phyloP scores from a whole-genome alignment of 73 alveolate species.

The Symbiodinium pilosum region DNA sequence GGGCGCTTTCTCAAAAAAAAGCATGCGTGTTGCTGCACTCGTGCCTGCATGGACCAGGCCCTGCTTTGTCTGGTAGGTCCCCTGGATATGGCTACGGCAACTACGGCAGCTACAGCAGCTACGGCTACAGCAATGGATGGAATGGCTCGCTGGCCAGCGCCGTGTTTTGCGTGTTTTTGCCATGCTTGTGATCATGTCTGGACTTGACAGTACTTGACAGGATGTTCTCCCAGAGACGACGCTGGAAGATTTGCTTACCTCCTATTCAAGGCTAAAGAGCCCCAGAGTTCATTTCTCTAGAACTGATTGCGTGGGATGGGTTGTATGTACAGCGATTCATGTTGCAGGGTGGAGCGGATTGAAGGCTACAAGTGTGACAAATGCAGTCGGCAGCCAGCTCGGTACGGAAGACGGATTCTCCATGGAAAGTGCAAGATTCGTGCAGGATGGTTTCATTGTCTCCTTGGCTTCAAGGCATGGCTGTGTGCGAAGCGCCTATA shows the following conservation, averaged over 20 bases:
- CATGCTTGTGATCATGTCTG: too few species aligned
- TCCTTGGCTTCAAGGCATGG: conserved; percentile 13
- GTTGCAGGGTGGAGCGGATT: conserved; percentile 57
- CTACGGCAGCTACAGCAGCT: too few species aligned
- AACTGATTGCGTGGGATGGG: too few species aligned
- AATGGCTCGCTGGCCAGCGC: too few species aligned
- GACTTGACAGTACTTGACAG: too few species aligned
- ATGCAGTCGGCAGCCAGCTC: conserved; percentile 12
- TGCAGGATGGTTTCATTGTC: neutral
- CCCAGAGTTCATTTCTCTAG: neutral
- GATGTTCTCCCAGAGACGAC: conserved; percentile 35
- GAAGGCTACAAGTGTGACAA: conserved; percentile 69
- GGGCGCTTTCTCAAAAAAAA: too few species aligned
- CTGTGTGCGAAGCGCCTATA: conserved; percentile 32
- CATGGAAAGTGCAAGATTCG: neutral
- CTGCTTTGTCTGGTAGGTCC: too few species aligned
- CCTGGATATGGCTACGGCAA: too few species aligned
- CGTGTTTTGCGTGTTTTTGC: too few species aligned
- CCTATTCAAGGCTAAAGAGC: conserved; percentile 21
- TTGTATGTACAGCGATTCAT: neutral
- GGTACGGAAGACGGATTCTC: neutral
- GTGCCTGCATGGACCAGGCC: too few species aligned
- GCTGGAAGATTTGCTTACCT: conserved; percentile 21
- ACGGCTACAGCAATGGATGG: too few species aligned
- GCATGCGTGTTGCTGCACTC: too few species aligned